Evolutionary conservation across 1,284 basidiomycete genomes (phyloP).

Genomic region (Termitomyces sp.): DNA sequence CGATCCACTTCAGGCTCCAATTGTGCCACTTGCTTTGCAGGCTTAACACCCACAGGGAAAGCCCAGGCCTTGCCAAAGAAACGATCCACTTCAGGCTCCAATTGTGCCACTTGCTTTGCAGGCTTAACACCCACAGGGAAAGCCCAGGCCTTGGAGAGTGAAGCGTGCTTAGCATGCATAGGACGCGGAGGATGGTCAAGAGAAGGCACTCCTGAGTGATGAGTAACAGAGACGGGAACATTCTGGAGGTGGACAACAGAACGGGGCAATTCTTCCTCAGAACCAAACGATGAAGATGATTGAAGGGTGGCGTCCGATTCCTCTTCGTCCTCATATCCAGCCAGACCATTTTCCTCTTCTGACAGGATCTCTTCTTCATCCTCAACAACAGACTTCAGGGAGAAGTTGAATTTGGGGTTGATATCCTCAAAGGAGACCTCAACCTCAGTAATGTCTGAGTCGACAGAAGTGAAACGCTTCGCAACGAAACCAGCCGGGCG

Average conservation of each 20-base stretch:
- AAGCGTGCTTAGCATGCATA: constrained; percentile 33
- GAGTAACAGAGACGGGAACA: constrained; percentile 20
- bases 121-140: constrained; percentile 47
- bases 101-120: constrained; percentile 17
- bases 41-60: constrained; percentile 46
- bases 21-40: constrained; percentile 18
- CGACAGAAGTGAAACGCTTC: constrained; percentile 52
- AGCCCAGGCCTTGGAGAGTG: constrained; percentile 65
- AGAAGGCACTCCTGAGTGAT: constrained; percentile 19
- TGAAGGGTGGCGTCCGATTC: constrained; percentile 50
- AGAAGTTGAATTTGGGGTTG: constrained; percentile 31
- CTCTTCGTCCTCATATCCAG: constrained; percentile 66
- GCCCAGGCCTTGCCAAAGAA: constrained; percentile 76
- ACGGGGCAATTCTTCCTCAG: constrained; percentile 43
- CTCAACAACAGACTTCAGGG: constrained; percentile 54
- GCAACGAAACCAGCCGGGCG: constrained; percentile 19
- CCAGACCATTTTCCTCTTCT: constrained; percentile 54
- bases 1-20: constrained; percentile 46
- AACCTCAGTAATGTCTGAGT: constrained; percentile 62
- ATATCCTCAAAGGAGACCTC: constrained; percentile 52
- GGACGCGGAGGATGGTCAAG: constrained; percentile 27
- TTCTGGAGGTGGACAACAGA: constrained; percentile 31
- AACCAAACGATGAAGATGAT: constrained; percentile 57
- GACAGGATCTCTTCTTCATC: constrained; percentile 33
- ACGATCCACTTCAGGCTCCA: constrained; percentile 46